Evolutionary conservation across 2,329 filamentous ascomycete species (phyloP).

Genomic region (Penicillium oxalicum): DNA sequence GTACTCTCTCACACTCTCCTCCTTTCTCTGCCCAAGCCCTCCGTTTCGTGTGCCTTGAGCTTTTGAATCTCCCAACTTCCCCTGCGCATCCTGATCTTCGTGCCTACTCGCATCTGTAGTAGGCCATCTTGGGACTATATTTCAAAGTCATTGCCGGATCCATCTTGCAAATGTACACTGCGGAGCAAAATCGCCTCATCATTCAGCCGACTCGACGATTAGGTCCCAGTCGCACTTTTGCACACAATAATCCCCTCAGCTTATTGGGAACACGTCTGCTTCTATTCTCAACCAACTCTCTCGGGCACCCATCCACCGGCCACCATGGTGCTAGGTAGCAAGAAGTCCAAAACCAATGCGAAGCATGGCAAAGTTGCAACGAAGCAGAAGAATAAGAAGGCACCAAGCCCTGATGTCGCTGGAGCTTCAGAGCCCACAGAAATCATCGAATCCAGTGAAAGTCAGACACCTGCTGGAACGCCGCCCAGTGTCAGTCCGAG

Average conservation of each 20-base stretch:
- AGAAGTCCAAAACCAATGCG: conserved; percentile 27
- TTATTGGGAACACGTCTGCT: conserved; percentile 31
- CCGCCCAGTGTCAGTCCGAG: conserved; percentile 17
- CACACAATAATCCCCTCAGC: conserved; percentile 14
- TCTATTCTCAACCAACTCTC: conserved; percentile 16
- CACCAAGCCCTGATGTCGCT: conserved; percentile 25
- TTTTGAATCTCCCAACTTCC: conserved; percentile 7
- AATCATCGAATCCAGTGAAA: conserved; percentile 10
- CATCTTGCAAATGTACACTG: conserved; percentile 28
- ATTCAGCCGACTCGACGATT: conserved; percentile 24
- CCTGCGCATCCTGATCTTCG: conserved; percentile 5
- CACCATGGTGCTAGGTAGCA: conserved; percentile 26
- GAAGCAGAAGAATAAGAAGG: conserved; percentile 33
- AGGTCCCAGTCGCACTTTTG: conserved; percentile 18
- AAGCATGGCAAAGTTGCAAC: conserved; percentile 23
- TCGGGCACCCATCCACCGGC: conserved; percentile 29
- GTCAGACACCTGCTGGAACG: conserved; percentile 23
- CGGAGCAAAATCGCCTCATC: conserved; percentile 18
- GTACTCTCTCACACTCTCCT: no score
- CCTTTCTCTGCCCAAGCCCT: conserved; percentile 16
- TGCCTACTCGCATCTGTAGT: conserved; percentile 14
- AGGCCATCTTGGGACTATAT: conserved; percentile 26
- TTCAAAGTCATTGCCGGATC: conserved; percentile 22
- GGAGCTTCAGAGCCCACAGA: conserved; percentile 7
- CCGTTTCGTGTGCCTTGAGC: conserved; percentile 12